Base-by-base conservation (phyloP, 2,329 filamentous ascomycete species). In the Aspergillus bombycis region DNA sequence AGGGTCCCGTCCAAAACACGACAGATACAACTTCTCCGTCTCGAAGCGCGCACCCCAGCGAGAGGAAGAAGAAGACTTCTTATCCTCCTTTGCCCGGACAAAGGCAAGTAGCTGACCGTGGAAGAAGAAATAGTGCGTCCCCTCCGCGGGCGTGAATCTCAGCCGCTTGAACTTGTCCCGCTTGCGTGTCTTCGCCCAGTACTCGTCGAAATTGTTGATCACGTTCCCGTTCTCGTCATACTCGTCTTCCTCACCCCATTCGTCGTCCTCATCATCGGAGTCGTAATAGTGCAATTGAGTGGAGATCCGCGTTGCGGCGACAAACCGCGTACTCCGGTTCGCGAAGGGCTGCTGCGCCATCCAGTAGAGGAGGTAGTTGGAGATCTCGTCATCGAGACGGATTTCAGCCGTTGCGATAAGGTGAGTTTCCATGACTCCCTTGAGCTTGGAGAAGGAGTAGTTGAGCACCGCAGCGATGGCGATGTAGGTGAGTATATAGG, bases 341-440 rank as follows among this genome's bases (percentile, higher is more conserved):
- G 87, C 82, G 67, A 91, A 91, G 4, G 78, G 75, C 74, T 92
- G 89, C 38, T 80, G 77, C 2, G 88, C 83, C 2, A 91, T 83
- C 89, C 89, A 92, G 30, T 82, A 83, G 88, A 91, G 91, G 46
- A 91, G 71, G 70, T 91, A 90, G 71, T 89, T 89, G 79, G 91
- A 92, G 62, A 90, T 86, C 73, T 92, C 89, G 69, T 92, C 90
- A 62, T 91, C 88, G 32, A 86, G 83, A 52, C 88, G 84, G 45
- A 92, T 85, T 68, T 89, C 86, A 21, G 89, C 88, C 1, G 84
- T 86, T 3, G 86, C 89, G 81, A 90, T 88, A 68, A 89, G 84
- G 69, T 90, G 79, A 7, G 78, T 70, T 48, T 85, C 80, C 34
- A 88, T 66, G 45, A 84, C 74, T 1, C 75, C 72, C 78, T 81